Percentiles rank a stretch among this genome's conserved stretches.
Evolutionary conservation across 805 yeast genomes (phyloP).

Genomic region (Pichia ethanolica): DNA sequence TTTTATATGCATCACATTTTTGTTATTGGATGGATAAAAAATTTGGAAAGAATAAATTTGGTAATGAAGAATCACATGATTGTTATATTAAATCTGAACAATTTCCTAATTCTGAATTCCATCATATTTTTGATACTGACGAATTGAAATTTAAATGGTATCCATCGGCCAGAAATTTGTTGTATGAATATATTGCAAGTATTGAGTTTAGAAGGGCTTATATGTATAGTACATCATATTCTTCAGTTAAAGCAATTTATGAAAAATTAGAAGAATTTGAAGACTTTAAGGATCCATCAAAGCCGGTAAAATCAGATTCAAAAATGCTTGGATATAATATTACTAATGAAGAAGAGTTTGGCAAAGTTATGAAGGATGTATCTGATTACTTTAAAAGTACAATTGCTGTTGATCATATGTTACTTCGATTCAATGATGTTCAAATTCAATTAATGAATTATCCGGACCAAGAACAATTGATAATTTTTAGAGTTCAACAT

Average conservation of each 20-base stretch:
- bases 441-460: slow-evolving; percentile 67
- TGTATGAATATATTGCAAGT: slow-evolving; percentile 52
- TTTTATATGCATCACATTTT: slow-evolving; percentile 62
- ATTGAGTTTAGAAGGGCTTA: slow-evolving; percentile 38
- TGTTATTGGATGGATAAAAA: slow-evolving; percentile 56
- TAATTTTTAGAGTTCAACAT: slow-evolving; percentile 65
- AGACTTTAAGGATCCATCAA: not conserved
- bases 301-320: not conserved
- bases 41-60: slow-evolving; percentile 30
- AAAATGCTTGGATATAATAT: not conserved
- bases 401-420: slow-evolving; percentile 44
- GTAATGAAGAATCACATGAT: slow-evolving; percentile 49
- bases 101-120: slow-evolving; percentile 29
- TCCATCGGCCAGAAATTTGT: slow-evolving; percentile 53
- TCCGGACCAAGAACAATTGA: slow-evolving; percentile 46
- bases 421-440: slow-evolving; percentile 66
- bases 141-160: slow-evolving; percentile 76
- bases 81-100: slow-evolving; percentile 46
- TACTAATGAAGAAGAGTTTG: slow-evolving; percentile 33
- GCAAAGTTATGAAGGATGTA: slow-evolving; percentile 41
- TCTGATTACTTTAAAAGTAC: slow-evolving; percentile 28
- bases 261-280: not conserved
- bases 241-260: slow-evolving; percentile 23
- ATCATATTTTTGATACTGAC: slow-evolving; percentile 67
- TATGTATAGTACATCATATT: slow-evolving; percentile 26